Base-by-base conservation (phyloP, 306 rosid genomes). In the Cajanus cajan region DNA sequence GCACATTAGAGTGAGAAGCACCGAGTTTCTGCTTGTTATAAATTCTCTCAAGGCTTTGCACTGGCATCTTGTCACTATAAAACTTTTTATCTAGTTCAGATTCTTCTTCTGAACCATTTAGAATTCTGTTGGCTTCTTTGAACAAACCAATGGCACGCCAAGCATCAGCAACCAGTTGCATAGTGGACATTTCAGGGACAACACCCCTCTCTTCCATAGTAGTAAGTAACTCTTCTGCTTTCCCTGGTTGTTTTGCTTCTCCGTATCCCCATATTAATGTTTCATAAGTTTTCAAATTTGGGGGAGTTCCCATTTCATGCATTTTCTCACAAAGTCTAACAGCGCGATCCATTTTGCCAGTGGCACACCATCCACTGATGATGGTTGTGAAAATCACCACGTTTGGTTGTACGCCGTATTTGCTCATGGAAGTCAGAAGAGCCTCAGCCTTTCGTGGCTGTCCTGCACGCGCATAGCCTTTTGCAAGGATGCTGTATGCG, bases 221-320 rank as follows among this genome's bases (percentile, higher is more conserved):
- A 18, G 77, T 68, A 57, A 95, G 89, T 61, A 95, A 66, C 62
- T 90, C 98, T 87, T 95, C 98, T 40, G 97, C 96, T 85, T 86
- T 87, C 97, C 92, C 84, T 5, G 98, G 98, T 44, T 90, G 98
- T 77, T 86, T 92, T 77, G 91, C 98, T 79, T 94, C 97, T 81
- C 97, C 96, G 68, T 87, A 95, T 47, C 98, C 98, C 98, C 98
- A 95, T 61, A 95, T 87, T 71, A 95, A 77, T n/a, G 98, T 95
- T 83, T 95, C 98, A 62, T 88, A 95, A 65, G 98, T 92, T 80
- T 87, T 95, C 80, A 90, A 77, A 84, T 90, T 95, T 4, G 97
- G 84, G 45, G 89, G 24, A 39, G 85, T 79, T 66, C 85, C 90
- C 83, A 85, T 86, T 58, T 77, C 78, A 37, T 87, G 77, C 98